Evolutionary conservation across 768 basidiomycete species (phyloP), one percentile per base, ranked within the genome.

Genomic region (Boletus tylopilopsis): DNA sequence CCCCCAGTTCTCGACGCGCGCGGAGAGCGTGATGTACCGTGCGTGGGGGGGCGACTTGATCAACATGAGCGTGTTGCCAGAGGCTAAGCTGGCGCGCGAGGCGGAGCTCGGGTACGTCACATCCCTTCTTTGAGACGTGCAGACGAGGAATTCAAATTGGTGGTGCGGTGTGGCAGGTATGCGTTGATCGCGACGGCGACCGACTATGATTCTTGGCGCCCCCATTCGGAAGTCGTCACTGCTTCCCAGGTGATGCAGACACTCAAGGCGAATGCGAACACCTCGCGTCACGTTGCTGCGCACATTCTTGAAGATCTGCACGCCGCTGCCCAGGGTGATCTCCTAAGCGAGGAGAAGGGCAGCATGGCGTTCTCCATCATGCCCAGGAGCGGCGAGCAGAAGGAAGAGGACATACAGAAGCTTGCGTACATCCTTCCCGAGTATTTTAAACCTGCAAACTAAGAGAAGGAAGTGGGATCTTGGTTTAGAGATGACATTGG

Each of bases 11-110:
- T 95, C 93, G 47, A 99, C 95, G n/a, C 75, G 95, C 32, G 95
- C 95, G 16, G 95, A 99, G 78, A 94, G 90, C 62, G 60, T 79
- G 60, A 93, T 96, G 94, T 96, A 97, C 68, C 78, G 93, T 19
- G 76, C 78, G 40, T 94, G 90, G 88, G 95, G 95, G 9, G 90
- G 83, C 6, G 91, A 95, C 67, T 71, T 95, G 63, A 94, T 95
- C 71, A 94, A 97, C 68, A 99, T 99, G 95, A 95, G 90, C 50
- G 90, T 90, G 34, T 73, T 97, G 23, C 96, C 96, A 2, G 95
- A 99, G 71, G 84, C 94, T n/a, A 98, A 98, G 74, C 76, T 97
- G 35, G 95, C 95, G 4, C 74, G 94, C 13, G 94, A 99, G 73
- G 94, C 93, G 2, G 95, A 99, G 71, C 68, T 99, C 12, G 86